A percentile compares a stretch with the other conserved stretches of the same genome.
Evolutionary conservation across 371 early-diverging fungal species (phyloP).

Genomic region (Rhizomucor pusillus): DNA sequence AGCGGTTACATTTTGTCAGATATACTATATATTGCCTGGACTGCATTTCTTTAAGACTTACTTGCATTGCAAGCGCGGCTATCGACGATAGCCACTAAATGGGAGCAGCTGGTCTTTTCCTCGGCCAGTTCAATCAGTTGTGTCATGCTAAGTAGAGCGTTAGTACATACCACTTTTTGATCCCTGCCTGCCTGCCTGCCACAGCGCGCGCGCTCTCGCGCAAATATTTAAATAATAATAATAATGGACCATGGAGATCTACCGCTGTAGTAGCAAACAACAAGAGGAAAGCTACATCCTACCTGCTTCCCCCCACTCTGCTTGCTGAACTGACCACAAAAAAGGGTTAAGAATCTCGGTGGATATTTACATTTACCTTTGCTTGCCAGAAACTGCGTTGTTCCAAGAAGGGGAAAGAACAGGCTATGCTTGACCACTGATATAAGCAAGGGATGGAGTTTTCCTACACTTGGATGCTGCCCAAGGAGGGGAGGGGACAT

Average conservation of each 20-base stretch:
- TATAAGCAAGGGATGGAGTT: no score
- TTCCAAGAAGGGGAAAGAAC: no score
- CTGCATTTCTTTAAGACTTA: constrained; percentile 3
- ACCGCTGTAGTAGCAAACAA: not conserved
- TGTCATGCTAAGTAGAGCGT: constrained; percentile 28
- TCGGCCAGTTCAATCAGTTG: constrained; percentile 50
- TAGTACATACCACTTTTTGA: not conserved
- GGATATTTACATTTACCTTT: no score
- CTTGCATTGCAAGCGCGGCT: constrained; percentile 7
- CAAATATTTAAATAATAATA: not conserved
- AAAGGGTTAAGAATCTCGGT: no score
- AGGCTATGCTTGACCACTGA: no score
- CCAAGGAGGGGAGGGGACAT: no score
- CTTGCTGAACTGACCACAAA: not conserved
- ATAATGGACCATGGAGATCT: not conserved
- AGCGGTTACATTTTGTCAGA: constrained; percentile 1
- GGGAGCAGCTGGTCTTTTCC: constrained; percentile 41
- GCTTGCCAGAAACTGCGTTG: no score
- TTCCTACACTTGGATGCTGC: no score
- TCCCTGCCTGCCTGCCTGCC: not conserved
- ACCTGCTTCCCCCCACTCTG: not conserved
- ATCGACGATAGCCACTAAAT: constrained; percentile 36
- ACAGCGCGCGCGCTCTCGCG: not conserved
- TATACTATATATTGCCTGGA: not conserved
- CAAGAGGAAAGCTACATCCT: not conserved